Conservation (phyloP, 805 yeast genomes). For the Metahyphopichia silvanorum region DNA sequence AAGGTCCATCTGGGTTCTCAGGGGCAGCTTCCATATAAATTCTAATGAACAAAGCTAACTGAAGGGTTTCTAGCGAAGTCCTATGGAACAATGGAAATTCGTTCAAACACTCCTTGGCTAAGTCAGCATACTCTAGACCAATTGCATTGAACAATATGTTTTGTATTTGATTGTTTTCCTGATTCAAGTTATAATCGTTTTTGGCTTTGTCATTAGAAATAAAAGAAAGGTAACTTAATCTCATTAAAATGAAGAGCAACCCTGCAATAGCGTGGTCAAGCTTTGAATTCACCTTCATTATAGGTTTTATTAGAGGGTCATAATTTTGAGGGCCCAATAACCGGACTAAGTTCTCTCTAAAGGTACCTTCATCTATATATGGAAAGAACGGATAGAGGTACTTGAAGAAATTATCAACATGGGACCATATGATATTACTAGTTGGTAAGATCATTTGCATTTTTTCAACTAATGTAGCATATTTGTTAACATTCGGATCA, state of each 20-base stretch:
- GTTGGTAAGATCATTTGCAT: not conserved
- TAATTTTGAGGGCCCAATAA: slow-evolving; percentile 8
- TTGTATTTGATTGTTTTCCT: slow-evolving; percentile 3
- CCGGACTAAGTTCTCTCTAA: slow-evolving; percentile 8
- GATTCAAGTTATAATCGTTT: slow-evolving; percentile 1
- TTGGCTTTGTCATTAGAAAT: slow-evolving; percentile 8
- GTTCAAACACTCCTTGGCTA: slow-evolving; percentile 12
- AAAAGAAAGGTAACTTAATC: slow-evolving; percentile 13
- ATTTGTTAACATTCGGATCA: not conserved
- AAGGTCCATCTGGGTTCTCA: slow-evolving; percentile 15
- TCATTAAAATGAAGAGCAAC: slow-evolving; percentile 10
- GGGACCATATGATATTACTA: not conserved
- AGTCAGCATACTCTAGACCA: slow-evolving; percentile 14
- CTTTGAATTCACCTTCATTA: slow-evolving; percentile 1
- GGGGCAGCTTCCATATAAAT: slow-evolving; percentile 12
- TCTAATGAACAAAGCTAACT: slow-evolving; percentile 8
- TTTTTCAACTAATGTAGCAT: not conserved
- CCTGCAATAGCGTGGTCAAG: slow-evolving; percentile 10
- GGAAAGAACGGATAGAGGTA: slow-evolving; percentile 13
- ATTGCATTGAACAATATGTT: slow-evolving; percentile 6
- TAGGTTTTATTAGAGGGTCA: not conserved
- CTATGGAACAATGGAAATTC: slow-evolving; percentile 9
- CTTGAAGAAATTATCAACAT: slow-evolving; percentile 11
- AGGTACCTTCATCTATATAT: slow-evolving; percentile 12
- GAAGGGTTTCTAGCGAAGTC: slow-evolving; percentile 8